Percentiles rank a stretch among this genome's conserved stretches.
phyloP scores from a whole-genome alignment of 2,329 filamentous ascomycete species.

The Alternaria hordeiaustralica region DNA sequence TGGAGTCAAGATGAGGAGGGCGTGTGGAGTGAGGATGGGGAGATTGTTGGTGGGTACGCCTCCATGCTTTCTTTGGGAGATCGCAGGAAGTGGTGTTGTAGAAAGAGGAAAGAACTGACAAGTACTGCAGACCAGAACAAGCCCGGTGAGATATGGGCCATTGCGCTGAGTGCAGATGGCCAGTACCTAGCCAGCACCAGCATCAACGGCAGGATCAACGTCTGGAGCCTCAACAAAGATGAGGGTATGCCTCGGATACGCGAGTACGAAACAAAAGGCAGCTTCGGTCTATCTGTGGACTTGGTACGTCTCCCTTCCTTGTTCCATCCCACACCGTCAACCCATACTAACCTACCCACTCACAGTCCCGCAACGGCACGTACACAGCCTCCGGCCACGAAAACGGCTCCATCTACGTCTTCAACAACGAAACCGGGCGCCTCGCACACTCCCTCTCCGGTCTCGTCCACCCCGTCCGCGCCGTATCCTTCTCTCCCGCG shows the following conservation, averaged over 20 bases:
- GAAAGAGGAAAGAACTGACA: slow-evolving; percentile 10
- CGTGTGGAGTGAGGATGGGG: slow-evolving; percentile 60
- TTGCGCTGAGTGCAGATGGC: slow-evolving; percentile 84
- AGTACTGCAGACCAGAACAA: slow-evolving; percentile 57
- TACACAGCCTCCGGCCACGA: slow-evolving; percentile 93
- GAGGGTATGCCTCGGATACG: slow-evolving; percentile 69
- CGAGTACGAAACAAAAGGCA: slow-evolving; percentile 90
- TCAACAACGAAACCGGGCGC: slow-evolving; percentile 87
- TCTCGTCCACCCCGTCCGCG: slow-evolving; percentile 83
- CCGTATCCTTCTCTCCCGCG: slow-evolving; percentile 86
- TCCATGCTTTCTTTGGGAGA: slow-evolving; percentile 21
- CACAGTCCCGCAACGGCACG: slow-evolving; percentile 72
- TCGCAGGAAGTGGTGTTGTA: background rate
- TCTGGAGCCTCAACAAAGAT: slow-evolving; percentile 72
- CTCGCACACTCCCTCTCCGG: slow-evolving; percentile 87
- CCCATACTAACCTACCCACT: slow-evolving; percentile 1
- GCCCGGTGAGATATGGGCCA: slow-evolving; percentile 81
- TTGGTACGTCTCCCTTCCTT: slow-evolving; percentile 57
- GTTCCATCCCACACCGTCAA: background rate
- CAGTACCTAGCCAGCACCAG: slow-evolving; percentile 85
- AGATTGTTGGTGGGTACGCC: slow-evolving; percentile 51
- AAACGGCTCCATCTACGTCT: slow-evolving; percentile 90
- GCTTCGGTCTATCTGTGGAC: slow-evolving; percentile 88
- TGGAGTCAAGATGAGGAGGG: slow-evolving; percentile 69
- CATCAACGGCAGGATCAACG: slow-evolving; percentile 84